Conservation (phyloP, 2,329 filamentous ascomycete species). For the Colletotrichum melonis region DNA sequence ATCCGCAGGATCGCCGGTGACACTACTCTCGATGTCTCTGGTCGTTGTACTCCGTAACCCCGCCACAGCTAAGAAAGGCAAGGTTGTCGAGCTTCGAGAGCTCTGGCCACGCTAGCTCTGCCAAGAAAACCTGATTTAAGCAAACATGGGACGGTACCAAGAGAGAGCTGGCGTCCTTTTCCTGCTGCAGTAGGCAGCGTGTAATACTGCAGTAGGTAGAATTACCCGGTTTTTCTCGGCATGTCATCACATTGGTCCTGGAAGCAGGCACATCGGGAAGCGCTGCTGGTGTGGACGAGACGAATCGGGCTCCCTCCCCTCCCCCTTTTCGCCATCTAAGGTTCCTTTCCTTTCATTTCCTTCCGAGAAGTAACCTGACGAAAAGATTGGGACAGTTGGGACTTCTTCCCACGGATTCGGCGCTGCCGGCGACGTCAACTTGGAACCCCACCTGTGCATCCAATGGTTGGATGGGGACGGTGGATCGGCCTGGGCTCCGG, state of each 20-base stretch:
- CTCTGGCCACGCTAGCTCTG: background rate
- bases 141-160: background rate
- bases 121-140: conserved; percentile 10
- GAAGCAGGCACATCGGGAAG: background rate
- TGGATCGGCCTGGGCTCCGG: conserved; percentile 7
- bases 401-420: background rate
- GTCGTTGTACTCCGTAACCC: background rate
- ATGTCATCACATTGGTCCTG: no score
- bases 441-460: background rate
- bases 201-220: no score
- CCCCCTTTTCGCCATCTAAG: background rate
- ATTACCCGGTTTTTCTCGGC: no score
- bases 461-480: background rate
- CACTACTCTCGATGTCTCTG: background rate
- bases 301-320: background rate
- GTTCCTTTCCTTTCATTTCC: background rate
- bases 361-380: no score
- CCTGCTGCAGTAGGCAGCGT: background rate
- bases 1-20: background rate
- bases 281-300: background rate
- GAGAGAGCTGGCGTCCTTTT: background rate
- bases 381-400: background rate
- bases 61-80: background rate
- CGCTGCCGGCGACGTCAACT: background rate
- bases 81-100: background rate